Evolutionary conservation across 2,329 filamentous ascomycete species (phyloP).

Genomic region (Aspergillus fumigatiaffinis): DNA sequence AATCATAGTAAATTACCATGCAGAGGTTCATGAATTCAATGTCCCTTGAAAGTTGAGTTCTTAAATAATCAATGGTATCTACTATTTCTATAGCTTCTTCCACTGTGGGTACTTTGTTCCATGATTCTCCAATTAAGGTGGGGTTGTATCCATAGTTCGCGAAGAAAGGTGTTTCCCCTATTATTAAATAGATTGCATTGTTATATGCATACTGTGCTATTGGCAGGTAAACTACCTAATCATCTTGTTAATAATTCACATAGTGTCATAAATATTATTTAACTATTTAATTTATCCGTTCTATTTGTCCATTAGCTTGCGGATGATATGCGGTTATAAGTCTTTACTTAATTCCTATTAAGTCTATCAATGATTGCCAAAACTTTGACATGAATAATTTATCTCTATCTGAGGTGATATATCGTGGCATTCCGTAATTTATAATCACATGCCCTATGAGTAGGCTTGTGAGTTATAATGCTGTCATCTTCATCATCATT

Average conservation of each 20-base stretch:
- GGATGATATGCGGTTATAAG: no score
- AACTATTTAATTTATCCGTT: slow-evolving; percentile 2
- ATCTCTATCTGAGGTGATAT: no score
- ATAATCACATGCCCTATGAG: no score
- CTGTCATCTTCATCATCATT: no score
- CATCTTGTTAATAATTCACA: slow-evolving; percentile 6
- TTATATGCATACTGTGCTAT: neutral
- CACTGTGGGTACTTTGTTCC: neutral
- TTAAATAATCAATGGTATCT: neutral
- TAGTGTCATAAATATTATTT: slow-evolving; percentile 10
- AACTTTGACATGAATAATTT: no score
- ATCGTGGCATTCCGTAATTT: no score
- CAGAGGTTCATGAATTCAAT: neutral
- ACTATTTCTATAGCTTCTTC: neutral
- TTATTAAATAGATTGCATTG: neutral
- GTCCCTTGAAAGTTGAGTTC: neutral
- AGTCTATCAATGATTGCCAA: no score
- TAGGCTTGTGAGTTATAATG: no score
- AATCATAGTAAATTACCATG: neutral
- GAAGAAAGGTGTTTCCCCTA: neutral
- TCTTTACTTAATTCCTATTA: no score
- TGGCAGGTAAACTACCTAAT: neutral
- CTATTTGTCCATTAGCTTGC: neutral
- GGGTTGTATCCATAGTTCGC: neutral
- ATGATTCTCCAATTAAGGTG: neutral